A percentile compares a stretch with the other conserved stretches of the same genome.
Conservation (phyloP, 345 rosid species). For the Pugionium dolabratum region DNA sequence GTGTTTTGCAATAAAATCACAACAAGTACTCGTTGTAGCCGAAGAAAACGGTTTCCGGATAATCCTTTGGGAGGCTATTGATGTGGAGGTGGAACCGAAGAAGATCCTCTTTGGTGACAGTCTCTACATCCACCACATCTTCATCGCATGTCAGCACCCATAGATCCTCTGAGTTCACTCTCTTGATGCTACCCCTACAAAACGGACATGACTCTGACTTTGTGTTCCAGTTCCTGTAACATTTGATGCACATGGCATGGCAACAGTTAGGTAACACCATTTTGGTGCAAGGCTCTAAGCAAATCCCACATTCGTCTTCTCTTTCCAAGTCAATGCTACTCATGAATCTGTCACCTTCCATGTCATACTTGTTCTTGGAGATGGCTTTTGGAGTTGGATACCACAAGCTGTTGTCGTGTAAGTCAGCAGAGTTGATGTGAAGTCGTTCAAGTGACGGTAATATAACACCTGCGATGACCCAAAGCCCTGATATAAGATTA, state of each 20-base stretch:
- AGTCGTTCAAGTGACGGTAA: conserved; percentile 86
- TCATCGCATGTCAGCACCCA: conserved; percentile 91
- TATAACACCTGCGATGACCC: conserved; percentile 62
- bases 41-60: conserved; percentile 76
- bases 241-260: conserved; percentile 96
- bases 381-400: conserved; percentile 37
- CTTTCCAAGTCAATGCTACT: conserved; percentile 63
- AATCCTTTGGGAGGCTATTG: conserved; percentile 78
- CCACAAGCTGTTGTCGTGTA: conserved; percentile 40
- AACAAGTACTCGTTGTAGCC: conserved; percentile 83
- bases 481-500: not conserved
- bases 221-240: conserved; percentile 91
- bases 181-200: conserved; percentile 85
- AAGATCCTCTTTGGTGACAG: conserved; percentile 68
- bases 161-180: conserved; percentile 91
- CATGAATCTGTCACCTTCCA: conserved; percentile 44
- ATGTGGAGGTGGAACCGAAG: conserved; percentile 74
- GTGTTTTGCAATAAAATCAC: conserved; percentile 39
- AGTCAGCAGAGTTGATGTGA: conserved; percentile 54
- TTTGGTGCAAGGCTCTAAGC: conserved; percentile 94
- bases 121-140: conserved; percentile 79
- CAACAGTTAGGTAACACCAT: conserved; percentile 92
- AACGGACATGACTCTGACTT: conserved; percentile 96
- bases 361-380: conserved; percentile 47
- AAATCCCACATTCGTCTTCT: conserved; percentile 97